Percentiles rank a stretch among this genome's conserved stretches.
Conservation (phyloP, 768 basidiomycete genomes). For the Lactarius tabidus region DNA sequence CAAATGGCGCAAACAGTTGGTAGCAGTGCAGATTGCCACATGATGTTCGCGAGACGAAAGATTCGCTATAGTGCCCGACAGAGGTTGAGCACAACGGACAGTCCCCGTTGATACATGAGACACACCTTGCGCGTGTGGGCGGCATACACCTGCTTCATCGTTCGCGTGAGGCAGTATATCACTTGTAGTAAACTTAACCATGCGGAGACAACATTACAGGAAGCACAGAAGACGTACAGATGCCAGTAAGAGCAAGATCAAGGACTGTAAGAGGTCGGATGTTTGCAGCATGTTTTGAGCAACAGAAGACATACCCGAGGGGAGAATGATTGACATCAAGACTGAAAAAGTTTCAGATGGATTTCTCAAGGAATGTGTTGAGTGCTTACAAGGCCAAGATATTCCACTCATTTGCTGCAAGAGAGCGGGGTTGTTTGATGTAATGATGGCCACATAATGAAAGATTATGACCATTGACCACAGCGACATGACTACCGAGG, state of each 20-base stretch:
- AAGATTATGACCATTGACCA: neutral
- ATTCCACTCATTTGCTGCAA: neutral
- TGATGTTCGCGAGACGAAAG: neutral
- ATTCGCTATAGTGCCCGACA: neutral
- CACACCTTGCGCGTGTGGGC: slow-evolving; percentile 8
- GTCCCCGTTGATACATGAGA: neutral
- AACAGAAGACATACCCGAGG: neutral
- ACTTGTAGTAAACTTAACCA: neutral
- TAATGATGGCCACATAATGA: no score
- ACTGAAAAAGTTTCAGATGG: neutral
- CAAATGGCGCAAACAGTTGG: slow-evolving; percentile 12
- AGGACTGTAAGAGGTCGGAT: neutral
- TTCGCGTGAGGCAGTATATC: neutral
- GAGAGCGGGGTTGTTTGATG: neutral
- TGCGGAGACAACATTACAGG: neutral
- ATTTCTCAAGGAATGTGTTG: neutral
- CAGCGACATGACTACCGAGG: neutral
- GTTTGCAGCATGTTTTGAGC: neutral
- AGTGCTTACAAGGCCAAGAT: slow-evolving; percentile 7
- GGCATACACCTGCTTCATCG: neutral
- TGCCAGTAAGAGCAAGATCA: neutral
- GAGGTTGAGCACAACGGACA: neutral
- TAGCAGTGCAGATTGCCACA: slow-evolving; percentile 15
- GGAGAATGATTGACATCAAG: neutral
- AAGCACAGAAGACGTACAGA: neutral